Evolutionary conservation across 2,329 filamentous ascomycete species (phyloP).

Genomic region (Chrysoporthe austroafricana): DNA sequence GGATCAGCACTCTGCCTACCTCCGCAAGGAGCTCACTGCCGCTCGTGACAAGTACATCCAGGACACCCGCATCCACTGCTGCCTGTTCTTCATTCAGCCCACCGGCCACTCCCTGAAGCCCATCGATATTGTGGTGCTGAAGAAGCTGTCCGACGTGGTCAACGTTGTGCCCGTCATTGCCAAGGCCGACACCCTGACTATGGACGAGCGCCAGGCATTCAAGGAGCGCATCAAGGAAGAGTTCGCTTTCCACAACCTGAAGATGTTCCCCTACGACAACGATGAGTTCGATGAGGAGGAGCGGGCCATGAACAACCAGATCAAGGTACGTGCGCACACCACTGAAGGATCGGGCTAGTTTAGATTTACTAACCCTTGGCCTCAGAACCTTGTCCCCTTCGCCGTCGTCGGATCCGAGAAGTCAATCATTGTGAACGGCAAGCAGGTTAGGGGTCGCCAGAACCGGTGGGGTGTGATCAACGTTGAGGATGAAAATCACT

Average conservation of each 20-base stretch:
- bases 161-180: constrained; percentile 99
- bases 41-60: constrained; percentile 99
- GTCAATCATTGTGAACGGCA: constrained; percentile 95
- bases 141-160: constrained; percentile 99
- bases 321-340: constrained; percentile 71
- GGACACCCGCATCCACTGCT: constrained; percentile 99
- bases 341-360: not conserved
- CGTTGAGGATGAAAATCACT: constrained; percentile 98
- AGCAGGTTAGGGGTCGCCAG: constrained; percentile 95
- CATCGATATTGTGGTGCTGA: constrained; percentile 98
- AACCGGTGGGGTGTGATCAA: constrained; percentile 99
- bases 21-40: constrained; percentile 98
- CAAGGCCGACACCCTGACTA: constrained; percentile 93
- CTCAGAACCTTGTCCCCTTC: constrained; percentile 89
- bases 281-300: constrained; percentile 99
- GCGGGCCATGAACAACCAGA: constrained; percentile 87
- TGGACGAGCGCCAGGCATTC: constrained; percentile 94
- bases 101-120: constrained; percentile 98
- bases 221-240: constrained; percentile 99
- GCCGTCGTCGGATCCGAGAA: constrained; percentile 98
- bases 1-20: constrained; percentile 98
- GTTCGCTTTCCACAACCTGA: constrained; percentile 98
- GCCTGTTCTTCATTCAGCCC: constrained; percentile 99
- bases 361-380: constrained; percentile 39
- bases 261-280: constrained; percentile 99